Base-by-base conservation (phyloP, 2,329 filamentous ascomycete species). In the Tolypocladium tropicale region DNA sequence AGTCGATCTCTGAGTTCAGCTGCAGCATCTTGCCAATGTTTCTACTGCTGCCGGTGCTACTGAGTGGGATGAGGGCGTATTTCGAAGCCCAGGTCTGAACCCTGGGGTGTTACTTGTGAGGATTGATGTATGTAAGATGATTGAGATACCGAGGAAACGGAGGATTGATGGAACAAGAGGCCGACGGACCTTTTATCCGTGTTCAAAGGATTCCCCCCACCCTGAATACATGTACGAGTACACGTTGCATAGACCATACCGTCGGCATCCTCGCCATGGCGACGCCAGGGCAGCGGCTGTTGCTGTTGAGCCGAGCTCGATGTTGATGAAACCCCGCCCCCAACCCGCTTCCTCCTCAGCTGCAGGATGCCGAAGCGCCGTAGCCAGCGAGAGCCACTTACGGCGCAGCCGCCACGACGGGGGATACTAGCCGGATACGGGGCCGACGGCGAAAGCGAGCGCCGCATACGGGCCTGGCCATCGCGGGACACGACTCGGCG, bases 1-100 rank as follows among this genome's bases (percentile, higher is more conserved):
- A 64, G 37, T 57, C 56, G 18, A 51, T 25, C 53, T 65, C 62
- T 3, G 56, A 12, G 46, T 48, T 64, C 12, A 65, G 55, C 34
- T 61, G 60, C 12, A 62, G 53, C 60, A 61, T 61, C 48, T 41
- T 37, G 28, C 21, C n/a, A n/a, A n/a, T 1, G 21, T 48, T 25
- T 21, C 6, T 28, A 4, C 41, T 5, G 41, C 16, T 25, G 41
- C 10, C 25, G 21, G 10, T 21, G 21, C 14, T 43, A 1, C 14
- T 43, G 41, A 25, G 16, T 25, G 1, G 21, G 10, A 14, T 25
- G 41, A 25, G 2, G 4, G 21, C 25, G 41, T 11, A 6, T 1
- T 43, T 10, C 21, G 21, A 25, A 6, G 37, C n/a, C 3, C n/a
- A 23, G 12, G 21, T 9, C 12, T 11, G n/a, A 11, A 11, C 12